A percentile compares a stretch with the other conserved stretches of the same genome.
These are phyloP conservation scores for Xylariales sp. DNA, from an alignment of 2,329 filamentous ascomycete species.

Conservation along the genomic window DNA sequence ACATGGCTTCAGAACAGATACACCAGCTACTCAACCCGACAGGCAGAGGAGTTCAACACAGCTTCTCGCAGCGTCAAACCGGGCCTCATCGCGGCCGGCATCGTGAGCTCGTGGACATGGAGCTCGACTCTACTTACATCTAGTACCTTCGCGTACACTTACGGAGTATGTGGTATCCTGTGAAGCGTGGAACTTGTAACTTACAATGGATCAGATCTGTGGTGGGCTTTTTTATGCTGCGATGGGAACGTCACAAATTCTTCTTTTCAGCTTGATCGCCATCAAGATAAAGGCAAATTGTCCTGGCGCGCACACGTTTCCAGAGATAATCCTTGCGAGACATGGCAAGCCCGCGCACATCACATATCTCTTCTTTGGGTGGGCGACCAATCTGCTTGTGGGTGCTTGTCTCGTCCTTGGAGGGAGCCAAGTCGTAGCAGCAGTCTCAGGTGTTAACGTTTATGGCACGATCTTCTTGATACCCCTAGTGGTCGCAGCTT, in stretches of 20 bases:
- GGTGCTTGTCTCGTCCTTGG: slow-evolving; percentile 33
- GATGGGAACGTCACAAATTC: slow-evolving; percentile 33
- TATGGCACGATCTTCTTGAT: slow-evolving; percentile 36
- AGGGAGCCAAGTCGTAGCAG: slow-evolving; percentile 32
- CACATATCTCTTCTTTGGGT: slow-evolving; percentile 34
- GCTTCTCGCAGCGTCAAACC: slow-evolving; percentile 38
- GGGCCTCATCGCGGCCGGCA: slow-evolving; percentile 40
- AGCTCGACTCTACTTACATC: slow-evolving; percentile 38
- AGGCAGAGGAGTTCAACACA: slow-evolving; percentile 43
- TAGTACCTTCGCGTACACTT: slow-evolving; percentile 35
- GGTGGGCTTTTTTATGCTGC: slow-evolving; percentile 39
- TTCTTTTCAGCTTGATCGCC: slow-evolving; percentile 35
- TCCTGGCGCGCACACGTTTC: slow-evolving; percentile 36
- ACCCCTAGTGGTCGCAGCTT: slow-evolving; percentile 32
- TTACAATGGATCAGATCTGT: slow-evolving; percentile 25
- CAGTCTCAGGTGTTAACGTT: slow-evolving; percentile 35
- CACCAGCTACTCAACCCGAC: slow-evolving; percentile 32
- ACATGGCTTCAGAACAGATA: slow-evolving; percentile 37
- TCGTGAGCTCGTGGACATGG: slow-evolving; percentile 47
- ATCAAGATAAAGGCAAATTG: slow-evolving; percentile 36
- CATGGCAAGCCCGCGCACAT: slow-evolving; percentile 33
- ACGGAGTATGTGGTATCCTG: slow-evolving; percentile 22
- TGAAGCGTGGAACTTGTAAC: too few species aligned
- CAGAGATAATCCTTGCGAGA: slow-evolving; percentile 34
- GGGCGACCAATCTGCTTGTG: slow-evolving; percentile 36